Conservation (phyloP, 768 basidiomycete species). For the Collybia mongolica region DNA sequence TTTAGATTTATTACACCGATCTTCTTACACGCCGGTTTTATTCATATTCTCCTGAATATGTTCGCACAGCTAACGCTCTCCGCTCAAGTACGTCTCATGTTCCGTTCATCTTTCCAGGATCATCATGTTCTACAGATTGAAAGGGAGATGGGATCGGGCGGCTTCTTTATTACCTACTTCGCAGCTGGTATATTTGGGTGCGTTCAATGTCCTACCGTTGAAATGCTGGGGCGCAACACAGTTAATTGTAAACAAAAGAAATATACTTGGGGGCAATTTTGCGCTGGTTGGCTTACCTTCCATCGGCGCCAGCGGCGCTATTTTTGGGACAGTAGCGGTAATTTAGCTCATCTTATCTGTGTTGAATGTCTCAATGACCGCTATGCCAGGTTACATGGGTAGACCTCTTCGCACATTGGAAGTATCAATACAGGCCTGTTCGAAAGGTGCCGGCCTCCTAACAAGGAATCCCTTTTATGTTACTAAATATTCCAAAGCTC, state of each 20-base stretch:
- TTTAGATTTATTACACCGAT: conserved; percentile 81
- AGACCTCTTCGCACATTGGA: conserved; percentile 91
- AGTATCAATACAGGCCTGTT: conserved; percentile 78
- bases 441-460: conserved; percentile 54
- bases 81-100: conserved; percentile 53
- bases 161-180: conserved; percentile 85
- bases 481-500: conserved; percentile 44
- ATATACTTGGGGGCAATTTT: conserved; percentile 92
- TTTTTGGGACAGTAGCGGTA: conserved; percentile 85
- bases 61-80: conserved; percentile 80
- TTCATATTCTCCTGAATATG: conserved; percentile 93
- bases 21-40: conserved; percentile 92
- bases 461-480: not conserved
- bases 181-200: conserved; percentile 93
- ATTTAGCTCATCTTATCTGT: conserved; percentile 14
- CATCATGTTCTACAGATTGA: conserved; percentile 58
- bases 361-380: not conserved
- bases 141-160: conserved; percentile 85
- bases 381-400: conserved; percentile 73
- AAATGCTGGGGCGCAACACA: not conserved
- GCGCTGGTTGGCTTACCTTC: conserved; percentile 85
- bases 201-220: conserved; percentile 5
- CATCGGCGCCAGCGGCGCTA: conserved; percentile 90
- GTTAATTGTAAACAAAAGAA: conserved; percentile 40
- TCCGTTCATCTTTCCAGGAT: not conserved